Conservation (phyloP, 2,329 filamentous ascomycete species). For the Aspergillus fijiensis region DNA sequence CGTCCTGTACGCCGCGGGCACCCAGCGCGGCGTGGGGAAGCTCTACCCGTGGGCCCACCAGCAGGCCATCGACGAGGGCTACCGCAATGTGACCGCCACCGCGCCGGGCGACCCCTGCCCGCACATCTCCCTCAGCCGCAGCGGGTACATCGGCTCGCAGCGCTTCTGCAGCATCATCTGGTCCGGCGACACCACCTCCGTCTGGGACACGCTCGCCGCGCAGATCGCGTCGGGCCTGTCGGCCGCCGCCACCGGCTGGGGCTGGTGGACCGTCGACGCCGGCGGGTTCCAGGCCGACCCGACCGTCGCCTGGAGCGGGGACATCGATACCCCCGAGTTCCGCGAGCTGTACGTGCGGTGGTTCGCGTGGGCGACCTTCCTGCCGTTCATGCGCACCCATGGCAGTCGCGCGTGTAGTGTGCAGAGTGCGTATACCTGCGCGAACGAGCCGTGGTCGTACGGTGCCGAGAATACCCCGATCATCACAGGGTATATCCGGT, state of each 20-base stretch:
- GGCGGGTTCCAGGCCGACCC: slow-evolving; percentile 60
- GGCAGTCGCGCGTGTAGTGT: slow-evolving; percentile 57
- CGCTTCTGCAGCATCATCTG: slow-evolving; percentile 63
- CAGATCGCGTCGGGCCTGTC: slow-evolving; percentile 62
- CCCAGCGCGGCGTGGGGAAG: slow-evolving; percentile 56
- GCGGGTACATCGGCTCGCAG: slow-evolving; percentile 57
- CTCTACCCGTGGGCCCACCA: slow-evolving; percentile 60
- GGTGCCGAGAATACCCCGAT: slow-evolving; percentile 58
- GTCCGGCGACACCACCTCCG: slow-evolving; percentile 59
- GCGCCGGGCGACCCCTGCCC: slow-evolving; percentile 42
- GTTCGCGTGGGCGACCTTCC: slow-evolving; percentile 66
- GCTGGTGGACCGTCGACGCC: slow-evolving; percentile 68
- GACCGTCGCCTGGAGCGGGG: slow-evolving; percentile 47
- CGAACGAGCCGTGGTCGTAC: slow-evolving; percentile 62
- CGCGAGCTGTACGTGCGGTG: slow-evolving; percentile 62
- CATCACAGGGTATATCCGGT: slow-evolving; percentile 55
- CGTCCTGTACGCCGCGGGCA: slow-evolving; percentile 60
- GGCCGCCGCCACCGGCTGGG: slow-evolving; percentile 60
- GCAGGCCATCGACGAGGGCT: slow-evolving; percentile 58
- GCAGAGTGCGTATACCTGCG: slow-evolving; percentile 37
- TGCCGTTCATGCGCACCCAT: slow-evolving; percentile 60
- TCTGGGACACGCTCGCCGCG: slow-evolving; percentile 57
- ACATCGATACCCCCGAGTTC: slow-evolving; percentile 54
- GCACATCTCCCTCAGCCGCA: slow-evolving; percentile 54
- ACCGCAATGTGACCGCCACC: slow-evolving; percentile 50